phyloP scores from a whole-genome alignment of 345 rosid genomes.

The Eucalyptus erythrocorys region DNA sequence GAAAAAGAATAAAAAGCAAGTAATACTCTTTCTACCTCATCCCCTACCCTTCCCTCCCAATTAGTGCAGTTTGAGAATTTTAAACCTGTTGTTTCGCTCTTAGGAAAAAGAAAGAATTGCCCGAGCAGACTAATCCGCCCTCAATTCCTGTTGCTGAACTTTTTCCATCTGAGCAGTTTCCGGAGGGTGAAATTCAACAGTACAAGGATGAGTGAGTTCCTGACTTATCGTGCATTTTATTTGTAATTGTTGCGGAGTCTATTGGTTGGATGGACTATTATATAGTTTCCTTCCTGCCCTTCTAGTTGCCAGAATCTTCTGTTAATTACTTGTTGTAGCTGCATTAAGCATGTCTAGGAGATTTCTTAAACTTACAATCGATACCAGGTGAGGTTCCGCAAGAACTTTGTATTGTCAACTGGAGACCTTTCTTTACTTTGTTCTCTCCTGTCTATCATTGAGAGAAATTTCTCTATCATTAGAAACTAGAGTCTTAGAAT shows the following conservation, averaged over 20 bases:
- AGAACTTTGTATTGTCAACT: background rate
- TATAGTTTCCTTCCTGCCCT: background rate
- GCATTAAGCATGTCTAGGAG: background rate
- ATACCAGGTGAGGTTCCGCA: background rate
- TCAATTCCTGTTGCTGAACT: conserved; percentile 62
- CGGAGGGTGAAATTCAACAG: conserved; percentile 97
- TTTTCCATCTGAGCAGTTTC: conserved; percentile 90
- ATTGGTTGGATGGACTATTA: background rate
- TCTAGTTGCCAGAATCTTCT: background rate
- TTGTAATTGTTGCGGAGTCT: background rate
- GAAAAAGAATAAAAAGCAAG: conserved; percentile 95
- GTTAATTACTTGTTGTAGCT: background rate
- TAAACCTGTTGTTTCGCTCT: background rate
- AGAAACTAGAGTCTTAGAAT: background rate
- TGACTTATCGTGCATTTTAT: background rate
- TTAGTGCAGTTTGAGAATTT: background rate
- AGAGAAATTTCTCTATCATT: background rate
- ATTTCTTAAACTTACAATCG: background rate
- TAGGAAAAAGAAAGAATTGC: conserved; percentile 82
- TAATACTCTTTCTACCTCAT: conserved; percentile 19
- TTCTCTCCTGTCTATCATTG: background rate
- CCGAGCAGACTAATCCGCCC: conserved; percentile 83
- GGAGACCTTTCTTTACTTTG: background rate
- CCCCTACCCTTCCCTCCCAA: background rate
- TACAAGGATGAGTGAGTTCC: conserved; percentile 83